A percentile compares a stretch with the other conserved stretches of the same genome.
Evolutionary conservation across 2,329 filamentous ascomycete species (phyloP).

Genomic region (Microdochium bolleyi): DNA sequence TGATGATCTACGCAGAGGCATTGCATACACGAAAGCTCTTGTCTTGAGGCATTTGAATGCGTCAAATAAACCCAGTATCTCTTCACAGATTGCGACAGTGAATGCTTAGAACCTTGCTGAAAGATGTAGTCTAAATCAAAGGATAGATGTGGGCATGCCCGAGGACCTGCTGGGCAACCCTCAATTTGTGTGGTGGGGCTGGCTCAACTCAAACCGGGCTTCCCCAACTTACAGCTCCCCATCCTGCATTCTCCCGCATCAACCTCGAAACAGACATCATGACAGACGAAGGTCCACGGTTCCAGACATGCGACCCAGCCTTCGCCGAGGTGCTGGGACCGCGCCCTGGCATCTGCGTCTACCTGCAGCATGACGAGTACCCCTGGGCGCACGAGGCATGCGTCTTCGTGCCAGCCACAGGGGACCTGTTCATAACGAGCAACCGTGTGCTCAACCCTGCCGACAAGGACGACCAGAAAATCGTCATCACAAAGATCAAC

Average conservation of each 20-base stretch:
- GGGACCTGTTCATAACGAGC: conserved; percentile 24
- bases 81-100: no score
- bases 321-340: conserved; percentile 21
- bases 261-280: not conserved
- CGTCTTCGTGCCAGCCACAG: conserved; percentile 19
- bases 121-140: no score
- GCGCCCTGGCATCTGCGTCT: conserved; percentile 23
- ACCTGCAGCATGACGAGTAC: conserved; percentile 27
- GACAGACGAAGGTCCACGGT: not conserved
- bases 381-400: conserved; percentile 42
- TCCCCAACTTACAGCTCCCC: not conserved
- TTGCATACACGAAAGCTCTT: no score
- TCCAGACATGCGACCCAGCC: not conserved
- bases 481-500: conserved; percentile 19
- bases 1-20: conserved; percentile 16
- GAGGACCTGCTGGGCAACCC: no score
- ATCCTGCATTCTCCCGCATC: not conserved
- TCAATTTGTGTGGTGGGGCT: no score
- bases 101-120: no score
- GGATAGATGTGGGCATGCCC: no score
- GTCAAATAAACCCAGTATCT: no score
- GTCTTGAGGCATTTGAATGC: no score
- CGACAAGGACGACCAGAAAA: conserved; percentile 12
- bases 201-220: conserved; percentile 2
- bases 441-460: conserved; percentile 16